phyloP scores from a whole-genome alignment of 2,329 filamentous ascomycete genomes.

The Boeremia exigua region DNA sequence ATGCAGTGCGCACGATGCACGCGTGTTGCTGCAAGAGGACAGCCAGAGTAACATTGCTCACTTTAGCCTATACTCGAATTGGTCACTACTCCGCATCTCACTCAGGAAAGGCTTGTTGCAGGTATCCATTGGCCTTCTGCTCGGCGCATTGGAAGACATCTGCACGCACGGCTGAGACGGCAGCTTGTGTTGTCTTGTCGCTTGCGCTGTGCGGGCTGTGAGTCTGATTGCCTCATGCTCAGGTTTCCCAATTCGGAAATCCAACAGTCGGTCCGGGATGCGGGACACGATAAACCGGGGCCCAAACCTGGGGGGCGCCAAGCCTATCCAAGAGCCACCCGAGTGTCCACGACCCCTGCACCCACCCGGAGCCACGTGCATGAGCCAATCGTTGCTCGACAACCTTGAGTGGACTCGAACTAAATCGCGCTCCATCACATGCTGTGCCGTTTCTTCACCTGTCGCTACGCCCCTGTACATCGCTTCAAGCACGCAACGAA shows the following conservation, averaged over 20 bases:
- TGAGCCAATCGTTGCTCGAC: conserved; percentile 33
- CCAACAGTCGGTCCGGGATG: conserved; percentile 42
- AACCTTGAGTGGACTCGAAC: conserved; percentile 24
- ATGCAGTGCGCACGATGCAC: conserved; percentile 38
- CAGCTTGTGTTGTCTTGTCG: conserved; percentile 5
- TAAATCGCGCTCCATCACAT: conserved; percentile 19
- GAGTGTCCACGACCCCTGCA: conserved; percentile 20
- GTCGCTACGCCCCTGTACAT: conserved; percentile 18
- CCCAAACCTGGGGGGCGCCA: conserved; percentile 40
- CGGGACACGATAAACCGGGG: conserved; percentile 23
- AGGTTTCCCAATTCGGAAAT: conserved; percentile 24
- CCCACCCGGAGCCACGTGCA: conserved; percentile 23
- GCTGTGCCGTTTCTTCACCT: conserved; percentile 4
- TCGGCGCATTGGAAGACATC: conserved; percentile 5
- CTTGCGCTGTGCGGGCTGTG: conserved; percentile 21
- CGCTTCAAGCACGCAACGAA: conserved; percentile 24
- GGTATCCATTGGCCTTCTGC: conserved; percentile 21
- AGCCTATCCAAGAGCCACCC: conserved; percentile 34
- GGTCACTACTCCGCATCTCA: conserved; percentile 40
- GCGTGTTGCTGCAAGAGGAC: conserved; percentile 37
- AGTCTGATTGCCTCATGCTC: conserved; percentile 1
- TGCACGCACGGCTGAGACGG: conserved; percentile 21
- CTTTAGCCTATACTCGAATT: conserved; percentile 31
- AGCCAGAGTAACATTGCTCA: conserved; percentile 45
- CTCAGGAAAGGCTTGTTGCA: conserved; percentile 40